Percentiles rank a stretch among this genome's conserved stretches.
Conservation (phyloP, 2,329 filamentous ascomycete genomes). For the Fusarium aywerte region DNA sequence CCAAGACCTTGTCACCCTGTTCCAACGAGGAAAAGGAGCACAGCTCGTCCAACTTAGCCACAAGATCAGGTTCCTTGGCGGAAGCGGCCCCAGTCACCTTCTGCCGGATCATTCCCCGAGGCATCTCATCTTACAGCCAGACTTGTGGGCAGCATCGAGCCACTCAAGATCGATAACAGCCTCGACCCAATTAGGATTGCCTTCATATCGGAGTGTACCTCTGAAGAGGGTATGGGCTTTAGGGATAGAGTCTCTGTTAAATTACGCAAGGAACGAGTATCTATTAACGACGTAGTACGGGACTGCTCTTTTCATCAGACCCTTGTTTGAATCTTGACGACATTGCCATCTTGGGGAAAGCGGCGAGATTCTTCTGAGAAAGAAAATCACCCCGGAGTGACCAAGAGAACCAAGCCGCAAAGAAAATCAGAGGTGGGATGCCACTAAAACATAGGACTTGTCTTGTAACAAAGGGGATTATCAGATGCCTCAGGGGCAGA, state of each 20-base stretch:
- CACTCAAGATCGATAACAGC: neutral
- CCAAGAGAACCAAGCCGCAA: neutral
- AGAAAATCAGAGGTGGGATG: neutral
- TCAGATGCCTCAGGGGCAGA: neutral
- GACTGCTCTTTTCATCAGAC: neutral
- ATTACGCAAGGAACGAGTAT: neutral
- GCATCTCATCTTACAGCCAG: neutral
- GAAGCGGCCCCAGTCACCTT: neutral
- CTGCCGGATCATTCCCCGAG: neutral
- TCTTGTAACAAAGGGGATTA: neutral
- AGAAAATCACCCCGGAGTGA: neutral
- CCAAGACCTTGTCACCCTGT: neutral
- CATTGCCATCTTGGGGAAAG: neutral
- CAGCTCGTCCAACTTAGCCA: neutral
- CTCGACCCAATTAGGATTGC: fast-evolving
- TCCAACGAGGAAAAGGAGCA: neutral
- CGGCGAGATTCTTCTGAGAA: neutral
- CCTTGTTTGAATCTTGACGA: neutral
- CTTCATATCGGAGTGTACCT: neutral
- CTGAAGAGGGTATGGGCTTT: neutral
- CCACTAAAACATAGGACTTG: neutral
- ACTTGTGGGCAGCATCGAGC: neutral
- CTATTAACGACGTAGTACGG: neutral
- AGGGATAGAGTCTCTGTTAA: neutral
- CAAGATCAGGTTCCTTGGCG: neutral